Percentiles rank a stretch among this genome's conserved stretches.
These are phyloP conservation scores for Cetradonia linearis DNA, from an alignment of 495 filamentous ascomycete species.

Conservation along the genomic window DNA sequence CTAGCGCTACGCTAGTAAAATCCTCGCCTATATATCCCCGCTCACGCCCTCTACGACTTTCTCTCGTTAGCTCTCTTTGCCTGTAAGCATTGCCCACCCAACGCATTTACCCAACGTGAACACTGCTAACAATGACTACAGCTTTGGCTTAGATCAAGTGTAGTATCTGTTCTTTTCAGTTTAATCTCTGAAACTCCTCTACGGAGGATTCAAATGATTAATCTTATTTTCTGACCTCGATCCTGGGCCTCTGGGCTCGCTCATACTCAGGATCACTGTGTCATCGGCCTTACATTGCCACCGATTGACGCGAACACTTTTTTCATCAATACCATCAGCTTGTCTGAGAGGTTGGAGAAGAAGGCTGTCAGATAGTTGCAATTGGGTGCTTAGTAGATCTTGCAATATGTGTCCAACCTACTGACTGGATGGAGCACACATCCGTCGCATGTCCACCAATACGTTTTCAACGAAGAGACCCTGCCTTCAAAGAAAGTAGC, in stretches of 20 bases:
- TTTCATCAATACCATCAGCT: conserved; percentile 50
- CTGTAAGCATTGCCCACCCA: conserved; percentile 26
- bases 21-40: neutral
- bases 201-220: conserved; percentile 72
- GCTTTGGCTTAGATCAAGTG: conserved; percentile 94
- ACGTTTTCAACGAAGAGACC: neutral
- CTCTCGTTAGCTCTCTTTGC: conserved; percentile 33
- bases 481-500: neutral
- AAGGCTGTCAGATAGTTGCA: conserved; percentile 24
- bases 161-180: conserved; percentile 99
- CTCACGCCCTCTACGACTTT: conserved; percentile 10
- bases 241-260: conserved; percentile 69
- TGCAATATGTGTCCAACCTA: neutral
- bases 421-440: neutral
- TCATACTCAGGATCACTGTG: conserved; percentile 62
- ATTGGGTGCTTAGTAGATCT: neutral
- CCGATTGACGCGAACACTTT: conserved; percentile 69
- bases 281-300: conserved; percentile 83
- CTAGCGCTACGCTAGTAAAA: neutral
- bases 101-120: neutral
- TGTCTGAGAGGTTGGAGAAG: conserved; percentile 54
- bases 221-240: conserved; percentile 62
- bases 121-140: neutral
- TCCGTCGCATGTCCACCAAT: neutral
- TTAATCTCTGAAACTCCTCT: conserved; percentile 69